Evolutionary conservation across 441 rosid genomes (phyloP), one percentile per base, ranked within the genome.

Genomic region (Bocquillonia castaneifolia): DNA sequence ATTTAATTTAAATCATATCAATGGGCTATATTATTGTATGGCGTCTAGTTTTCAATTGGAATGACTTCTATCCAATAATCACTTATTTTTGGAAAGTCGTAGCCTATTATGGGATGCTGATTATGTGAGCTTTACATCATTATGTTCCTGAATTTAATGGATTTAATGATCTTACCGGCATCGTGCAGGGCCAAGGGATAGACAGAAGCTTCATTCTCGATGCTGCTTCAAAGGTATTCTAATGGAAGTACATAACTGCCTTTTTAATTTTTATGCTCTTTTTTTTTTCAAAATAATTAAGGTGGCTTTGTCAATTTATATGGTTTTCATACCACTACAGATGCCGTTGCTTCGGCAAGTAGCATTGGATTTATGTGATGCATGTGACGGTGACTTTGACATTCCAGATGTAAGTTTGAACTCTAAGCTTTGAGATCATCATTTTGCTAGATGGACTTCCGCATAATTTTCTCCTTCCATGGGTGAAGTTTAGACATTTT

Each of bases 321-420:
- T 59, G 61, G 52, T 48, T 59, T 53, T 55, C 13, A 65, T 29
- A 18, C 73, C 54, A 68, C 40, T 23, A 17, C 84, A 91, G 93
- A 57, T 91, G 79, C 91, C 88, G 9, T 74, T 85, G 89, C 92
- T 91, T 34, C 86, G 93, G 31, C 79, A 74, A 45, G 34, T 89
- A 64, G 82, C 92, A 37, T 61, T 86, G 44, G 97, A 91, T 70
- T 39, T 77, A 53, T 91, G 97, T 71, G 97, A 89, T 78, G 88
- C 89, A 63, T 74, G 66, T 55, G 93, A 85, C 69, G 89, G 89
- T 22, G 80, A 79, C 6, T 87, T 82, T 15, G 85, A 87, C 70
- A 58, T 83, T 84, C 92, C 89, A 48, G 76, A 82, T 69, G 96
- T 89, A 79, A 81, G 85, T 80, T 60, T 32, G 20, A 31, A 29